A percentile compares a stretch with the other conserved stretches of the same genome.
These are phyloP conservation scores for Metschnikowia dekortorum DNA, from an alignment of 805 yeast species.

Conservation along the genomic window DNA sequence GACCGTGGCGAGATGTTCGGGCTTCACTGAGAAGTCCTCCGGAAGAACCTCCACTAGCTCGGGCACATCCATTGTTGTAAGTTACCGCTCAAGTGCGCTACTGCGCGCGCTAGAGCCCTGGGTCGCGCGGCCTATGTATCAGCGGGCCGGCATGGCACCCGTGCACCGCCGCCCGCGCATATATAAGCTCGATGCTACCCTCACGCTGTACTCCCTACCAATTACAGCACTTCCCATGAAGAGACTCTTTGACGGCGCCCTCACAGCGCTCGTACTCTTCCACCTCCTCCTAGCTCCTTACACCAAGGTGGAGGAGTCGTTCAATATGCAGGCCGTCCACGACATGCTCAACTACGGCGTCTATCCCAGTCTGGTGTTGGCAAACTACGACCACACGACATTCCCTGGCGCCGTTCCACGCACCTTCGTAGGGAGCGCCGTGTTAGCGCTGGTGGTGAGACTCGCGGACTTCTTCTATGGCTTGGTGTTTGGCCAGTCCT, in stretches of 20 bases:
- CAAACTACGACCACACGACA: conserved; percentile 62
- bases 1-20: conserved; percentile 14
- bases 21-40: conserved; percentile 14
- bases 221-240: not conserved
- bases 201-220: not conserved
- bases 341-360: conserved; percentile 69
- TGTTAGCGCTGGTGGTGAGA: conserved; percentile 45
- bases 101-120: too few species aligned
- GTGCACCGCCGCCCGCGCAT: not conserved
- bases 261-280: conserved; percentile 44
- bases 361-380: conserved; percentile 25
- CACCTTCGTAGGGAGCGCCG: conserved; percentile 68
- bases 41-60: conserved; percentile 30
- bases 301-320: conserved; percentile 93
- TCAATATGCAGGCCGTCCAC: conserved; percentile 84
- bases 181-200: not conserved
- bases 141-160: not conserved
- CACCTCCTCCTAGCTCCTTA: conserved; percentile 64
- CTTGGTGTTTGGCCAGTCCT: conserved; percentile 10
- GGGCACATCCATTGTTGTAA: conserved; percentile 24
- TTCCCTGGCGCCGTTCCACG: conserved; percentile 92
- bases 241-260: conserved; percentile 17
- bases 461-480: conserved; percentile 22
- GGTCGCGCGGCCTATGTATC: not conserved
- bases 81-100: too few species aligned